phyloP scores from a whole-genome alignment of 129 eudicot species.

The Saussurea involucrata region DNA sequence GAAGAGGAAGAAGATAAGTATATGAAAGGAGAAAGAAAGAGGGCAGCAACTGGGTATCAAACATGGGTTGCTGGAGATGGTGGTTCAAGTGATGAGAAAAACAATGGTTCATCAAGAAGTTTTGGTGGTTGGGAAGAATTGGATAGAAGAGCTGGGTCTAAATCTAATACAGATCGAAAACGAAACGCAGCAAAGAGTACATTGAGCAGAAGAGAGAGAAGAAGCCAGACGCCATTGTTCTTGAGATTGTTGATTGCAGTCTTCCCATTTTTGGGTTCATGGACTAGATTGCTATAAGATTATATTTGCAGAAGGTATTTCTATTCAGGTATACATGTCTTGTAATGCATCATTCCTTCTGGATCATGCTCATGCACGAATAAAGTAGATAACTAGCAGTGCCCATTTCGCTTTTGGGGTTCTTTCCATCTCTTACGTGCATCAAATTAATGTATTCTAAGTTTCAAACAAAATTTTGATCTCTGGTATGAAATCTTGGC shows the following conservation, averaged over 20 bases:
- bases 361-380: neutral
- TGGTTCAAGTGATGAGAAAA: conserved; percentile 23
- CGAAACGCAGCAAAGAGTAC: conserved; percentile 26
- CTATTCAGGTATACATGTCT: neutral
- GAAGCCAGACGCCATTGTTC: conserved; percentile 52
- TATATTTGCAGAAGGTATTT: neutral
- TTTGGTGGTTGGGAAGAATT: conserved; percentile 98
- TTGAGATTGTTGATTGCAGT: conserved; percentile 64
- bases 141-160: conserved; percentile 29
- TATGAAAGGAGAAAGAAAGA: conserved; percentile 19
- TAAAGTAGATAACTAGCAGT: neutral
- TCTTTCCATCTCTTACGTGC: neutral
- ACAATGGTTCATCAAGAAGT: conserved; percentile 17
- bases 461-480: conserved; percentile 22
- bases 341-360: neutral
- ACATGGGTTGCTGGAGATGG: conserved; percentile 54
- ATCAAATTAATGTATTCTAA: conserved; percentile 10
- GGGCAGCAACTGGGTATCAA: conserved; percentile 30
- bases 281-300: conserved; percentile 51
- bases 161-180: conserved; percentile 6
- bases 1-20: conserved; percentile 26
- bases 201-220: conserved; percentile 31
- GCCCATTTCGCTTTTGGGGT: neutral
- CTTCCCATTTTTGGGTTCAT: conserved; percentile 79
- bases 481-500: conserved; percentile 2